These are phyloP conservation scores for Aspergillus cejpii DNA, from an alignment of 2,329 filamentous ascomycete genomes.

Conservation along the genomic window DNA sequence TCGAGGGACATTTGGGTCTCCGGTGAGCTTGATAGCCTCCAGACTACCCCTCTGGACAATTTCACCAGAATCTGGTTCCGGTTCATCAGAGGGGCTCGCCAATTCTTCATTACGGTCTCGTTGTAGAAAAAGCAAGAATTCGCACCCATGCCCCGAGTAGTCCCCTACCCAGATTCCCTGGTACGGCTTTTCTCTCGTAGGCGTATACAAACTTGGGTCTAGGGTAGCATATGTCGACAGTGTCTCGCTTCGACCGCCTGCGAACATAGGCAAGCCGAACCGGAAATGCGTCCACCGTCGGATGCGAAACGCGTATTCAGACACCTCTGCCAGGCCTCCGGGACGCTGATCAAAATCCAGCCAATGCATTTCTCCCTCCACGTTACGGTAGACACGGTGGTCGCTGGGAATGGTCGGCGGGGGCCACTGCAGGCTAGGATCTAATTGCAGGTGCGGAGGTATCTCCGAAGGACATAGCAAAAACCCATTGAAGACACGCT, in stretches of 20 bases:
- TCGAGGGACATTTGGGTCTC: constrained; percentile 81
- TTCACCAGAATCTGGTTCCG: constrained; percentile 43
- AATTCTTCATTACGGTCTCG: constrained; percentile 43
- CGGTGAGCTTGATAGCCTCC: constrained; percentile 83
- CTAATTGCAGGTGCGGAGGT: constrained; percentile 30
- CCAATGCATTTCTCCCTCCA: constrained; percentile 40
- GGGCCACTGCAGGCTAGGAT: constrained; percentile 64
- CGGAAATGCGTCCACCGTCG: constrained; percentile 67
- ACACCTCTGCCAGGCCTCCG: constrained; percentile 52
- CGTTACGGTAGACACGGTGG: constrained; percentile 50
- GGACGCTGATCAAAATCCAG: constrained; percentile 46
- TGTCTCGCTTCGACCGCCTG: constrained; percentile 37
- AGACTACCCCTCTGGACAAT: constrained; percentile 59
- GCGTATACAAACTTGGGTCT: constrained; percentile 67
- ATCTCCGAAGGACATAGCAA: constrained; percentile 52
- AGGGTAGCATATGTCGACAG: constrained; percentile 65
- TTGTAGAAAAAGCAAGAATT: constrained; percentile 79
- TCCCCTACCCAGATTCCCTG: constrained; percentile 90
- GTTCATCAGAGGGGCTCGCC: constrained; percentile 40
- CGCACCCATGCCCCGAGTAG: constrained; percentile 79
- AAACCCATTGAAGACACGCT: constrained; percentile 59
- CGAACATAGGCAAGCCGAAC: constrained; percentile 39
- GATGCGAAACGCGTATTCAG: constrained; percentile 64
- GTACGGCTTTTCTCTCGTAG: constrained; percentile 72
- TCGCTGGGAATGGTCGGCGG: constrained; percentile 61